These are phyloP conservation scores for Daldinia loculata DNA, from an alignment of 495 filamentous ascomycete species.

Conservation along the genomic window DNA sequence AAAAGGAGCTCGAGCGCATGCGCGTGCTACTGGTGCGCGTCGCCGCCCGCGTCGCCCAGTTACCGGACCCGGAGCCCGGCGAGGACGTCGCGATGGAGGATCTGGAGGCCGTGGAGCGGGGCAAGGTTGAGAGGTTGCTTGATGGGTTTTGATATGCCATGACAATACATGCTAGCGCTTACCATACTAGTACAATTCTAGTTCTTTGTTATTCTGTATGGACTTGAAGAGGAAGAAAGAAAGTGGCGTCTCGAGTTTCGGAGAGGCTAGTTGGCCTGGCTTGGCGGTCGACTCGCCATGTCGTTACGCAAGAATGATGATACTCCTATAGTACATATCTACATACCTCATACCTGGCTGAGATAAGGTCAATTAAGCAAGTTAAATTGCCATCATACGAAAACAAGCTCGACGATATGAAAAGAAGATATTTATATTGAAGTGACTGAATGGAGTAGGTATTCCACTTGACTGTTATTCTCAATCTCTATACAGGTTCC, in stretches of 20 bases:
- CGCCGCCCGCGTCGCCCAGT: slow-evolving; percentile 63
- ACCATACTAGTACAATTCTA: background rate
- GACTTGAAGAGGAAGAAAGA: background rate
- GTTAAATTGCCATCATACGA: background rate
- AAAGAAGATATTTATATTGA: background rate
- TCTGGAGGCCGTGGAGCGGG: slow-evolving; percentile 50
- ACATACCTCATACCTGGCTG: background rate
- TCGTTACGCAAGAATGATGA: slow-evolving; percentile 15
- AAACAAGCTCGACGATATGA: background rate
- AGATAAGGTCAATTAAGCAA: background rate
- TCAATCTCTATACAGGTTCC: background rate
- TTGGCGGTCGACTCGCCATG: background rate
- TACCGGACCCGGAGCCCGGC: slow-evolving; percentile 41
- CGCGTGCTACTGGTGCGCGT: slow-evolving; percentile 77
- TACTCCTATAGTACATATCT: slow-evolving; percentile 20
- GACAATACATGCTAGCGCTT: background rate
- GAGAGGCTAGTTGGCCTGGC: slow-evolving; percentile 2
- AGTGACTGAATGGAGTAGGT: background rate
- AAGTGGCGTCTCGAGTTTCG: slow-evolving; percentile 12
- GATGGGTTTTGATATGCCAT: slow-evolving; percentile 41
- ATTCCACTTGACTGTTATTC: background rate
- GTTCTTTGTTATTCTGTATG: background rate
- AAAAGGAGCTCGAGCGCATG: slow-evolving; percentile 78
- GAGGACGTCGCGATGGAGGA: slow-evolving; percentile 42
- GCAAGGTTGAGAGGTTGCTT: slow-evolving; percentile 53